Conservation (phyloP, 164 flowering plant genomes). For the Nymphaea colorata region DNA sequence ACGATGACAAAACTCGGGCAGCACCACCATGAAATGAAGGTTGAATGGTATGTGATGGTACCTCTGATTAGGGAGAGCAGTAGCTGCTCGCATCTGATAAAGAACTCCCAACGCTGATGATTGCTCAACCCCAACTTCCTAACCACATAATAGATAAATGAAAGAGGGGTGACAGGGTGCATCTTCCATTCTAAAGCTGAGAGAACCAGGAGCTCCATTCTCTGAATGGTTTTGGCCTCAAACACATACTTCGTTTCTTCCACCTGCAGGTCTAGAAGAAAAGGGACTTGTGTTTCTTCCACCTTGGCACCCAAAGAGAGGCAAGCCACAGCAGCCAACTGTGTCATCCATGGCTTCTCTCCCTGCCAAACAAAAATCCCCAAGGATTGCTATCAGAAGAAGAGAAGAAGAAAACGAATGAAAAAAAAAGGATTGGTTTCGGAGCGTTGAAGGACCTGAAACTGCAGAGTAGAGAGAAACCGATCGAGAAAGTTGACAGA, state of each 20-base stretch:
- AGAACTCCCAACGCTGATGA: conserved; percentile 40
- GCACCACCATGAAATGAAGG: background rate
- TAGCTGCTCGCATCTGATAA: conserved; percentile 37
- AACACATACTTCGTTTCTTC: conserved; percentile 51
- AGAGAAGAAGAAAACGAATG: background rate
- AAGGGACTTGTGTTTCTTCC: conserved; percentile 80
- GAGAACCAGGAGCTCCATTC: conserved; percentile 78
- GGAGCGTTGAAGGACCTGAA: background rate
- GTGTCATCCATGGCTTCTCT: conserved; percentile 83
- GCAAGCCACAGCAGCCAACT: conserved; percentile 75
- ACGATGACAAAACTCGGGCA: background rate
- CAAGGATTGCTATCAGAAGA: too few species aligned
- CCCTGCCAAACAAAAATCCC: conserved; percentile 10
- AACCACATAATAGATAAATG: conserved; percentile 55
- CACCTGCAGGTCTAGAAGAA: conserved; percentile 47
- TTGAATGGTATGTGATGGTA: conserved; percentile 1
- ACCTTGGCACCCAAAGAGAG: conserved; percentile 82
- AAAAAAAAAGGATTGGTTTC: background rate
- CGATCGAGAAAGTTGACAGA: conserved; percentile 70
- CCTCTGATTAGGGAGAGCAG: conserved; percentile 50
- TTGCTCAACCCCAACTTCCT: conserved; percentile 47
- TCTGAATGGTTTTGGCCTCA: conserved; percentile 72
- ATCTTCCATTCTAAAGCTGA: conserved; percentile 80
- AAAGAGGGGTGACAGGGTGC: conserved; percentile 72
- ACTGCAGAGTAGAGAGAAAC: conserved; percentile 36